Conservation (phyloP, 768 basidiomycete species). For the Calocybe cyanea region DNA sequence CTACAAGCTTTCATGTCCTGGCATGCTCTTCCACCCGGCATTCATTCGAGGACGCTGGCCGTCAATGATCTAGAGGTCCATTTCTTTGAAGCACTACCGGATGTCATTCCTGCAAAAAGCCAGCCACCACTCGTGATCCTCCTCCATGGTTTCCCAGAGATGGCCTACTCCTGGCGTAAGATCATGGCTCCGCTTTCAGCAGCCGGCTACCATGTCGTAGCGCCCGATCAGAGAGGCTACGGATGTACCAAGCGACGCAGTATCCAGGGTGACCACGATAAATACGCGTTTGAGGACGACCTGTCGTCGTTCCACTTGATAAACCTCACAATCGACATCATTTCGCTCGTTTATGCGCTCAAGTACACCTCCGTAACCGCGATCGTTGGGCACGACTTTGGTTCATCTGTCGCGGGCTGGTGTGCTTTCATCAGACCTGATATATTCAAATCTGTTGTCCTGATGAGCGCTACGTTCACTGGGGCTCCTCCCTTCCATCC, state of each 20-base stretch:
- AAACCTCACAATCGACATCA: conserved; percentile 49
- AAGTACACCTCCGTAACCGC: conserved; percentile 42
- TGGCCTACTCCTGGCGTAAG: conserved; percentile 65
- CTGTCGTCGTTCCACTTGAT: conserved; percentile 45
- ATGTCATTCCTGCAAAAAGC: neutral
- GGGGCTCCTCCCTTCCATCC: conserved; percentile 35
- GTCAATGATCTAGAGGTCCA: conserved; percentile 51
- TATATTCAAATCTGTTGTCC: conserved; percentile 49
- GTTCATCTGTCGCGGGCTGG: conserved; percentile 48
- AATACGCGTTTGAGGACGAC: conserved; percentile 43
- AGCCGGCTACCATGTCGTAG: conserved; percentile 57
- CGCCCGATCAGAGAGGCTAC: conserved; percentile 57
- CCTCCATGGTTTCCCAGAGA: conserved; percentile 65
- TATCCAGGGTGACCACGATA: conserved; percentile 9
- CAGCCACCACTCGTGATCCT: conserved; percentile 40
- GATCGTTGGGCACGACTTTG: conserved; percentile 63
- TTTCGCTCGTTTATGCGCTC: conserved; percentile 47
- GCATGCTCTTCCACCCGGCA: conserved; percentile 22
- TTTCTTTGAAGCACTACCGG: conserved; percentile 43
- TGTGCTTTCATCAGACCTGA: conserved; percentile 54
- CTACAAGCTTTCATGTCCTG: neutral
- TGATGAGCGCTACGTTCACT: conserved; percentile 58
- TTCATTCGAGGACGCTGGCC: conserved; percentile 35
- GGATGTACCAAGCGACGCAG: conserved; percentile 34
- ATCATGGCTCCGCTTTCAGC: conserved; percentile 45